These are phyloP conservation scores for Pseudohalonectria lignicola DNA, from an alignment of 2,329 filamentous ascomycete species.

Conservation along the genomic window DNA sequence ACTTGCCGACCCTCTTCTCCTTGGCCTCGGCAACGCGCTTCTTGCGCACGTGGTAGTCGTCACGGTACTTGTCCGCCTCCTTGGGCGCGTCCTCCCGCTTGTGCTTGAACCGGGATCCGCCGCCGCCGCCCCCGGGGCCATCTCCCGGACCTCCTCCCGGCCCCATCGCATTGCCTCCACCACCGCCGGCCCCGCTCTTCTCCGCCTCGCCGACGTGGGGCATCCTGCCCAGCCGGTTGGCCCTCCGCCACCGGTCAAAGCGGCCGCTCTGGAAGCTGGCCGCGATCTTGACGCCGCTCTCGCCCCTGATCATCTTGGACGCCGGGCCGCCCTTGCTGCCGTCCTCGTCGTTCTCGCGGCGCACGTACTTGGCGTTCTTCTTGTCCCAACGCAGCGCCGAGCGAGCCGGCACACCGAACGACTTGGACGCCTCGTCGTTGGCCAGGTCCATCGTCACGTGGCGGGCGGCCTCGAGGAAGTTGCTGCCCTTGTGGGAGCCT, in stretches of 20 bases:
- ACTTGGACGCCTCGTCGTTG: slow-evolving; percentile 73
- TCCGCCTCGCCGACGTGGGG: slow-evolving; percentile 80
- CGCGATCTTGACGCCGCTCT: slow-evolving; percentile 92
- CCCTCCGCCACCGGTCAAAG: slow-evolving; percentile 85
- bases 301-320: slow-evolving; percentile 60
- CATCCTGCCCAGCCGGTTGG: slow-evolving; percentile 67
- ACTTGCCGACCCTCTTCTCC: slow-evolving; percentile 70
- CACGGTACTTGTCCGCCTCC: slow-evolving; percentile 81
- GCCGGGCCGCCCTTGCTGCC: slow-evolving; percentile 51
- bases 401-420: slow-evolving; percentile 67
- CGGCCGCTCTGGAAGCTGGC: slow-evolving; percentile 86
- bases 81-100: slow-evolving; percentile 83
- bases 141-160: no score
- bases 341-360: slow-evolving; percentile 86
- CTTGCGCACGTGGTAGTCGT: slow-evolving; percentile 85
- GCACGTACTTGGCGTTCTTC: slow-evolving; percentile 90
- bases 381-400: slow-evolving; percentile 81
- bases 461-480: slow-evolving; percentile 82
- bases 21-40: slow-evolving; percentile 80
- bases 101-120: slow-evolving; percentile 64
- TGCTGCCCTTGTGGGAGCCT: slow-evolving; percentile 58
- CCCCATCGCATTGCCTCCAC: slow-evolving; percentile 10
- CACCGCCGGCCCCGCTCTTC: slow-evolving; percentile 22
- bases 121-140: slow-evolving; percentile 20
- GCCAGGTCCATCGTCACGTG: slow-evolving; percentile 84